Conservation (phyloP, 805 yeast genomes). For the Kodamaea restingae region DNA sequence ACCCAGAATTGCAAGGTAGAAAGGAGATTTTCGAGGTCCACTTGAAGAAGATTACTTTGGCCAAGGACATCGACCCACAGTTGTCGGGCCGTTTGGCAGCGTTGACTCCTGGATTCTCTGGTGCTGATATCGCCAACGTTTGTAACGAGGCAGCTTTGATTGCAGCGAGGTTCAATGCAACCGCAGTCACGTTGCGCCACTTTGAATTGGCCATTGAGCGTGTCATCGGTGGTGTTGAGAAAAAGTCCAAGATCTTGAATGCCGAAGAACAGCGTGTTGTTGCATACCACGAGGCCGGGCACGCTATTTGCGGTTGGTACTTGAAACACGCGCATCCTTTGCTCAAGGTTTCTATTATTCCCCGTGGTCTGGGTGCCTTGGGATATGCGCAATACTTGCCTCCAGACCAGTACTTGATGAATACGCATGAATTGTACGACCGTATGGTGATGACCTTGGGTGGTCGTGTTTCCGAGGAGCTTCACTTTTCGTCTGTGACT, state of each 20-base stretch:
- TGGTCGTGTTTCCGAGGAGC: conserved; percentile 94
- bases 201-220: conserved; percentile 97
- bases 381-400: conserved; percentile 98
- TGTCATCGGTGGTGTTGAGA: conserved; percentile 93
- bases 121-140: conserved; percentile 97
- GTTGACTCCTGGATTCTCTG: conserved; percentile 95
- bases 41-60: conserved; percentile 64
- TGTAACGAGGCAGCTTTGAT: conserved; percentile 97
- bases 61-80: conserved; percentile 37
- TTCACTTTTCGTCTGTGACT: conserved; percentile 87
- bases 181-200: conserved; percentile 68
- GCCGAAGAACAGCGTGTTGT: conserved; percentile 86
- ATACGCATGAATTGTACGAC: conserved; percentile 74
- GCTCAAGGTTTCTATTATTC: conserved; percentile 91
- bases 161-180: conserved; percentile 81
- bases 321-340: conserved; percentile 88
- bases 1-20: conserved; percentile 93
- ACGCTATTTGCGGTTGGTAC: conserved; percentile 97
- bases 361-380: conserved; percentile 93
- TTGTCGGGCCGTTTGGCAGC: conserved; percentile 90
- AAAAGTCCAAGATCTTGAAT: conserved; percentile 76
- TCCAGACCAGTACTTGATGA: conserved; percentile 78
- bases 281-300: conserved; percentile 99
- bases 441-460: conserved; percentile 97
- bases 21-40: conserved; percentile 90